phyloP scores from a whole-genome alignment of 2,329 filamentous ascomycete species.

The Colletotrichum aenigma region DNA sequence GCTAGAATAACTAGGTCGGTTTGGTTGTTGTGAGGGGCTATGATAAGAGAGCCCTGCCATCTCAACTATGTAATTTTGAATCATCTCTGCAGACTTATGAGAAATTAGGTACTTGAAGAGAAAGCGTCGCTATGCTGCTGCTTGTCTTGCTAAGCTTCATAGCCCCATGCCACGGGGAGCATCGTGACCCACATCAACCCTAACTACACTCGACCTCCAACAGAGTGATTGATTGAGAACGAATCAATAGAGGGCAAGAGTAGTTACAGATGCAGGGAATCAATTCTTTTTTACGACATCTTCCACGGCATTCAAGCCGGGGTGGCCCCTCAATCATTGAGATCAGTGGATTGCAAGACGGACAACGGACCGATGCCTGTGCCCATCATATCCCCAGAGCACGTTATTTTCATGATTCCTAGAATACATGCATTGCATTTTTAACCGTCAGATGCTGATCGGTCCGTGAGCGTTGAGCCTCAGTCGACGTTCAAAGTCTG shows the following conservation, averaged over 20 bases:
- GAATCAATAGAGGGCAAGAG: fast-evolving
- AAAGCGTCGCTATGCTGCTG: not conserved
- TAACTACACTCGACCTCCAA: fast-evolving
- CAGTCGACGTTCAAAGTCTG: not conserved
- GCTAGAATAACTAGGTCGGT: not conserved
- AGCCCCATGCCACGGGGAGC: not conserved
- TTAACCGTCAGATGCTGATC: not conserved
- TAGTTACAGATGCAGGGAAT: not conserved
- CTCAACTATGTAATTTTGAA: fast-evolving
- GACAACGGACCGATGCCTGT: not conserved
- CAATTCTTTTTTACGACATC: fast-evolving
- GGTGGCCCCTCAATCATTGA: not conserved
- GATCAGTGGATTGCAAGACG: not conserved
- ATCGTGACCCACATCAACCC: not conserved
- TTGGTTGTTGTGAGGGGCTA: fast-evolving
- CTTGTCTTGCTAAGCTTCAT: not conserved
- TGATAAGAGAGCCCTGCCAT: not conserved
- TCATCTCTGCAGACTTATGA: not conserved
- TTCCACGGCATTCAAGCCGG: not conserved
- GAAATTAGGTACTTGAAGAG: not conserved
- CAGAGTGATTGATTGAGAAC: not conserved
- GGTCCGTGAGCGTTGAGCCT: not conserved
- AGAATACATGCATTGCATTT: fast-evolving
- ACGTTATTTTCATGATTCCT: not conserved
- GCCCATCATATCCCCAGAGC: not conserved